A percentile compares a stretch with the other conserved stretches of the same genome.
Conservation (phyloP, 1,139 yeast genomes). For the Hanseniaspora sp. region DNA sequence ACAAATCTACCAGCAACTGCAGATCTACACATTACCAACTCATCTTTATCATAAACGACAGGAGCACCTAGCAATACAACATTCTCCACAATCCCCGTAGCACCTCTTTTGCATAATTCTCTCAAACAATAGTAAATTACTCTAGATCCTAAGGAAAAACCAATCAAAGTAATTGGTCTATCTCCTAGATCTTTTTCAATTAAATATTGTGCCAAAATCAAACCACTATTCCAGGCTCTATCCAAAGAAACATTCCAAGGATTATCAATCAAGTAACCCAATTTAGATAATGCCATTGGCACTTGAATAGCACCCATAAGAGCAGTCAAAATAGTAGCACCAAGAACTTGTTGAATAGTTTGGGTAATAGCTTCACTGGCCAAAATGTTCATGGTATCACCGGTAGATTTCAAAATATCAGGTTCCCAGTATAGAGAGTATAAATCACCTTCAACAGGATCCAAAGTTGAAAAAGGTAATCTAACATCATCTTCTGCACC, state of each 20-base stretch:
- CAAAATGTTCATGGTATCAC: conserved; percentile 84
- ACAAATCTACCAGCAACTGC: conserved; percentile 85
- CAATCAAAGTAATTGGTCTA: conserved; percentile 83
- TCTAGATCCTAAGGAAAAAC: conserved; percentile 89
- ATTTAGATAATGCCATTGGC: conserved; percentile 82
- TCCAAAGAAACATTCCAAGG: conserved; percentile 98
- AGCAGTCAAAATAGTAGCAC: conserved; percentile 83
- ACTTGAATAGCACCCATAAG: conserved; percentile 91
- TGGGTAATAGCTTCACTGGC: conserved; percentile 91
- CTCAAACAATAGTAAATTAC: conserved; percentile 81
- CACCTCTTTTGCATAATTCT: conserved; percentile 77
- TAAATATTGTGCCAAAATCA: conserved; percentile 80
- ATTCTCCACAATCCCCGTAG: conserved; percentile 79
- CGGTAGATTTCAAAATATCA: conserved; percentile 89
- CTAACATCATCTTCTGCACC: conserved; percentile 93
- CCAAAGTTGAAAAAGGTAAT: conserved; percentile 89
- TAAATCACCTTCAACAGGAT: conserved; percentile 95
- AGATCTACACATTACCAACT: conserved; percentile 66
- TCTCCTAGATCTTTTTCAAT: conserved; percentile 81
- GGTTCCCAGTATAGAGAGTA: conserved; percentile 95
- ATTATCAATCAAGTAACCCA: conserved; percentile 82
- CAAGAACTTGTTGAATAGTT: conserved; percentile 87
- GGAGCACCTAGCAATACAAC: conserved; percentile 88
- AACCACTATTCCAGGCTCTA: conserved; percentile 95
- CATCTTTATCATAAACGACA: conserved; percentile 65